phyloP scores from a whole-genome alignment of 2,329 filamentous ascomycete species.

The Monilinia fructigena region DNA sequence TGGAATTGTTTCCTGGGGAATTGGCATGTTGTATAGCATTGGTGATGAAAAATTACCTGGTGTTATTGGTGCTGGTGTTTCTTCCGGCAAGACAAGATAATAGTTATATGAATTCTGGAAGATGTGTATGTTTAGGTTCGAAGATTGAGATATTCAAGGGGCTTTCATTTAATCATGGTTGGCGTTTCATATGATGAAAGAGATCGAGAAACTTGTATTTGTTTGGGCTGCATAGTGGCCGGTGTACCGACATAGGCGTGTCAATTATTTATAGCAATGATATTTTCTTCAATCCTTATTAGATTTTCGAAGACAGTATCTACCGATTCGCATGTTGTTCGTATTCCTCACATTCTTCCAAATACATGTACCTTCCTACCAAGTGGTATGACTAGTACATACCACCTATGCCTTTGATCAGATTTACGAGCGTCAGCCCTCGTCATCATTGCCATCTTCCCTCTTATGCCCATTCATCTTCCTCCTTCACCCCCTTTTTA shows the following conservation, averaged over 20 bases:
- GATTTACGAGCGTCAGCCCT: too few relatives aligned
- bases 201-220: conserved; percentile 18
- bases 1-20: conserved; percentile 64
- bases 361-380: too few relatives aligned
- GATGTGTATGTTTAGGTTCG: conserved; percentile 20
- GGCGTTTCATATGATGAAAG: conserved; percentile 19
- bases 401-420: too few relatives aligned
- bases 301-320: neutral
- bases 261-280: conserved; percentile 17
- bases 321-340: too few relatives aligned
- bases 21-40: conserved; percentile 78
- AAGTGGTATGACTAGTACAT: too few relatives aligned
- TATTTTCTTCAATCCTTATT: neutral
- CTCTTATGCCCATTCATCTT: too few relatives aligned
- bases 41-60: conserved; percentile 86
- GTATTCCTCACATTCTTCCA: too few relatives aligned
- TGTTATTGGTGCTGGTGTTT: conserved; percentile 94
- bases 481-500: too few relatives aligned
- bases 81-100: conserved; percentile 53
- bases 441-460: too few relatives aligned
- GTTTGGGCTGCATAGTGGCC: conserved; percentile 18
- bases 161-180: conserved; percentile 11
- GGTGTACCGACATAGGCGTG: conserved; percentile 11
- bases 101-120: conserved; percentile 7
- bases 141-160: conserved; percentile 8